Evolutionary conservation across 208 protist genomes (phyloP).

Genomic region (Wallacemonas sp.): DNA sequence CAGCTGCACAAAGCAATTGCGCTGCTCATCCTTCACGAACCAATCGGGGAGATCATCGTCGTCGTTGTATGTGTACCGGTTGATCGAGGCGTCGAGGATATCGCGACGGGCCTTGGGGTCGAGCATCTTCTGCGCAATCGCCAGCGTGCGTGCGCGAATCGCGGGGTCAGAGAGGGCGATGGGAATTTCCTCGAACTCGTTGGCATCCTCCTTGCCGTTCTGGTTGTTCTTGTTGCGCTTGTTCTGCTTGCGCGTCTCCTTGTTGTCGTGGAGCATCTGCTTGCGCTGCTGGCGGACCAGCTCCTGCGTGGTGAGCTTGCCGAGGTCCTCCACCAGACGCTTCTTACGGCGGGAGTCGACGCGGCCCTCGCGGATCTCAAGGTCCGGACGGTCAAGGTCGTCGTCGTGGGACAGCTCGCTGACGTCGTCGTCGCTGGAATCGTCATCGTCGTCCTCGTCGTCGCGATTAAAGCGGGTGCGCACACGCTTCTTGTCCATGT

Average conservation of each 20-base stretch:
- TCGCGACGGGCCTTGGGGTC: conserved; percentile 79
- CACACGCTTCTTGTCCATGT: conserved; percentile 25
- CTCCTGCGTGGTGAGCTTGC: conserved; percentile 81
- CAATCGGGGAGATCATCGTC: conserved; percentile 91
- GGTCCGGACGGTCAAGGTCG: conserved; percentile 43
- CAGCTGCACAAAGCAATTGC: conserved; percentile 81
- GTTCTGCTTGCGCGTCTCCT: conserved; percentile 69
- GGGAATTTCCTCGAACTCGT: conserved; percentile 87
- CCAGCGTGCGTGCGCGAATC: conserved; percentile 82
- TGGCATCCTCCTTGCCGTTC: conserved; percentile 56
- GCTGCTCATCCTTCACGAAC: conserved; percentile 93
- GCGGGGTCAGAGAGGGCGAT: conserved; percentile 86
- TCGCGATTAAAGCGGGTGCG: conserved; percentile 61
- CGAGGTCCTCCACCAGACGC: conserved; percentile 61
- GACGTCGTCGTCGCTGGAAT: conserved; percentile 26
- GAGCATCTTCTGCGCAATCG: conserved; percentile 88
- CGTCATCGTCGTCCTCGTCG: conserved; percentile 38
- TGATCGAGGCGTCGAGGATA: conserved; percentile 88
- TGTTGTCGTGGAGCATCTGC: conserved; percentile 80
- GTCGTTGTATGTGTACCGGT: conserved; percentile 89
- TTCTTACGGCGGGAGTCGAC: conserved; percentile 78
- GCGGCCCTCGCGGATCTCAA: conserved; percentile 66
- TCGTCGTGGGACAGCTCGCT: conserved; percentile 45
- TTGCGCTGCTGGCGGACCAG: conserved; percentile 83
- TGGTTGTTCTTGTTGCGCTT: conserved; percentile 59